Conservation (phyloP, 1,284 basidiomycete genomes). For the Agaricales sp. region DNA sequence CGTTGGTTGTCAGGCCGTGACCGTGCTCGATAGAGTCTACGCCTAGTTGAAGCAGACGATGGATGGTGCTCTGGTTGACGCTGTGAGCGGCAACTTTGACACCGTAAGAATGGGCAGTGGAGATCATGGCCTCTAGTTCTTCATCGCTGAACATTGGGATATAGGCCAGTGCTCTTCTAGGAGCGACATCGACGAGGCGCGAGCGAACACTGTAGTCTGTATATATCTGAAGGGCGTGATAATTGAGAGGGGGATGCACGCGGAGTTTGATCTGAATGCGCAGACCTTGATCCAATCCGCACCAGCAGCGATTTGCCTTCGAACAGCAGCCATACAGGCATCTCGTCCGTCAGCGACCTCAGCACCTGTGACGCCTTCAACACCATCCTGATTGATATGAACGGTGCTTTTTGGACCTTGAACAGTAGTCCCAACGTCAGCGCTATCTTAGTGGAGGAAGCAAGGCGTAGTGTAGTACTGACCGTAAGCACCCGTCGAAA, state of each 20-base stretch:
- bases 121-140: constrained; percentile 42
- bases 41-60: constrained; percentile 23
- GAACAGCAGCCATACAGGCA: constrained; percentile 44
- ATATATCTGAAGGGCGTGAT: constrained; percentile 32
- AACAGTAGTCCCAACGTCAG: constrained; percentile 2
- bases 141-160: constrained; percentile 33
- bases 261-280: constrained; percentile 1
- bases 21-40: constrained; percentile 41
- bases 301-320: constrained; percentile 56
- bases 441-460: no score
- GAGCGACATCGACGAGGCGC: constrained; percentile 29
- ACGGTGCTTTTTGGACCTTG: constrained; percentile 46
- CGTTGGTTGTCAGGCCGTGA: neutral
- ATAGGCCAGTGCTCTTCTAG: constrained; percentile 20
- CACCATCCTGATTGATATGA: constrained; percentile 35
- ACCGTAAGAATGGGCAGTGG: constrained; percentile 38
- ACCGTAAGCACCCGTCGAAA: constrained; percentile 55
- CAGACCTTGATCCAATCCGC: constrained; percentile 55
- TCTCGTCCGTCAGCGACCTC: constrained; percentile 49
- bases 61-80: constrained; percentile 27
- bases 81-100: constrained; percentile 56
- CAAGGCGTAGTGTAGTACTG: constrained; percentile 8
- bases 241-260: constrained; percentile 3
- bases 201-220: constrained; percentile 44
- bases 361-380: constrained; percentile 47